These are phyloP conservation scores for Lentinus brumalis DNA, from an alignment of 768 basidiomycete genomes.

Conservation along the genomic window DNA sequence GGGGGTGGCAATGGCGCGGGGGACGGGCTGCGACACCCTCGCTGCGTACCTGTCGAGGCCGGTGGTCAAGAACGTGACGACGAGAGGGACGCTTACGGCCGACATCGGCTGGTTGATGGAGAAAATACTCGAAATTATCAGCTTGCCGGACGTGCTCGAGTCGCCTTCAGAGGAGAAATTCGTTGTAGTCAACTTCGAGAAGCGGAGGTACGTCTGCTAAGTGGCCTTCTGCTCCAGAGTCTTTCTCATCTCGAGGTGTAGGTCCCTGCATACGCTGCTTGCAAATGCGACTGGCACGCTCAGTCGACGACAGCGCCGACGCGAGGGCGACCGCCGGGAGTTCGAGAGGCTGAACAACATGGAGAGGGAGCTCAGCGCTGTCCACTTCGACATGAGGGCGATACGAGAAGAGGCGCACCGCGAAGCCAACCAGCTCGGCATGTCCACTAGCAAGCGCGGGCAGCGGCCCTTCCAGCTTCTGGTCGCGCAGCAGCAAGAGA, in stretches of 20 bases:
- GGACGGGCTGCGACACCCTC: conserved; percentile 63
- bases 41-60: conserved; percentile 56
- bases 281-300: conserved; percentile 52
- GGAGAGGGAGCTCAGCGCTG: conserved; percentile 61
- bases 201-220: conserved; percentile 60
- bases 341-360: conserved; percentile 78
- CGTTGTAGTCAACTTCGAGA: conserved; percentile 77
- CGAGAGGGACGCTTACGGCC: conserved; percentile 58
- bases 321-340: conserved; percentile 63
- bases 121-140: conserved; percentile 77
- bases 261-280: conserved; percentile 69
- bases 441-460: conserved; percentile 50
- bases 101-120: conserved; percentile 87
- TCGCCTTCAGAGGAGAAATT: conserved; percentile 53
- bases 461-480: conserved; percentile 68
- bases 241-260: conserved; percentile 26
- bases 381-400: conserved; percentile 70
- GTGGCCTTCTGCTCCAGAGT: neutral
- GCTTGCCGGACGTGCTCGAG: conserved; percentile 69
- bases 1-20: conserved; percentile 63
- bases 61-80: conserved; percentile 43
- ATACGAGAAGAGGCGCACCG: conserved; percentile 77
- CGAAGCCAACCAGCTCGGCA: conserved; percentile 54
- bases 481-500: conserved; percentile 72
- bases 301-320: conserved; percentile 44